Percentiles rank a stretch among this genome's conserved stretches.
These are phyloP conservation scores for Kodamaea sp. DNA, from an alignment of 1,139 yeast genomes.

Conservation along the genomic window DNA sequence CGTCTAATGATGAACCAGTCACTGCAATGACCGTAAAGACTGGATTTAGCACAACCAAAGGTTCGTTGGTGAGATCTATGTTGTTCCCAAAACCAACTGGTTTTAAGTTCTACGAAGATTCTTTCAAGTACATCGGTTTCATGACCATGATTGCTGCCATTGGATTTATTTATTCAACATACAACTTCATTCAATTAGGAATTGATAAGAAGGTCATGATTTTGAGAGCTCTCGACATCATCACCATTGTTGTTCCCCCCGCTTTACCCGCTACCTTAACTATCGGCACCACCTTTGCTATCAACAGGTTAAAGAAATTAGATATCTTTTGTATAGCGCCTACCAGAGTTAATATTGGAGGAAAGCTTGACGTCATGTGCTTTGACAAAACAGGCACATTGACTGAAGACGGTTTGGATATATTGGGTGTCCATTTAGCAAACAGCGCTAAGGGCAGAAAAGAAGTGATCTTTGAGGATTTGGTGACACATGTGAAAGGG, in stretches of 20 bases:
- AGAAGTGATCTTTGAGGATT: conserved; percentile 51
- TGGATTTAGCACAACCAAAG: conserved; percentile 94
- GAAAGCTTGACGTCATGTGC: conserved; percentile 85
- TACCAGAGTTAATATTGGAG: conserved; percentile 90
- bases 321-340: conserved; percentile 90
- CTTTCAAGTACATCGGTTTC: conserved; percentile 92
- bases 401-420: conserved; percentile 95
- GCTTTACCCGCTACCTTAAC: conserved; percentile 97
- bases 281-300: conserved; percentile 92
- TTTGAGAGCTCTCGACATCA: conserved; percentile 86
- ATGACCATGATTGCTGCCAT: conserved; percentile 83
- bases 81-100: conserved; percentile 93
- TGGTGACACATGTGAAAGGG: conserved; percentile 26
- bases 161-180: conserved; percentile 83
- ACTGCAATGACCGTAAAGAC: conserved; percentile 86
- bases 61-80: conserved; percentile 94
- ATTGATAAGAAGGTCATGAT: conserved; percentile 69
- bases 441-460: conserved; percentile 53
- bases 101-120: conserved; percentile 89
- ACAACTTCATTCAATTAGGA: conserved; percentile 78
- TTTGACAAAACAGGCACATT: conserved; percentile 97
- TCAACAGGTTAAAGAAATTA: conserved; percentile 63
- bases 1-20: conserved; percentile 68
- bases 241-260: conserved; percentile 97
- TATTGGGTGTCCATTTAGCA: conserved; percentile 78